Evolutionary conservation across 2,329 filamentous ascomycete species (phyloP), one percentile per base, ranked within the genome.

Genomic region (Colletotrichum costaricense): DNA sequence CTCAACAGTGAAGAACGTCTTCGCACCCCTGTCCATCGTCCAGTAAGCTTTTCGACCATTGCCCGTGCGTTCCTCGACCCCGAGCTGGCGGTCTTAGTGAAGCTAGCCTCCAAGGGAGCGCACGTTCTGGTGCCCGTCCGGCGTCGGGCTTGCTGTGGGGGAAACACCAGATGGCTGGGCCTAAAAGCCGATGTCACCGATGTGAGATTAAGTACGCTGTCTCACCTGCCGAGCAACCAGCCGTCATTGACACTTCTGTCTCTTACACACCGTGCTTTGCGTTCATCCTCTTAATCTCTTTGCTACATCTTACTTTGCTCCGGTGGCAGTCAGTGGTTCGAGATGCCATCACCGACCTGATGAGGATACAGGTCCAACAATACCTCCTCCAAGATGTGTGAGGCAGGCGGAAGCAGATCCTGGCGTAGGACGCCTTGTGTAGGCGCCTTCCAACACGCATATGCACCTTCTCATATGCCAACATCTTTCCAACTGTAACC

Each of bases 121-220:
- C 67, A 73, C 71, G 71, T 73, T 58, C 71, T 73, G 67, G 71
- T 49, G 71, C 38, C 33, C 38, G 24, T 59, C 67, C 67, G 71
- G 60, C 71, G 33, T 59, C 67, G 71, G 71, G 60, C 71, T 66
- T 65, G 16, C 38, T 73, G 67, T 73, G 67, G 71, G 69, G 67
- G 33, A 35, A 70, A 52, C 66, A 38, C 69, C 66, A 72, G 59
- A 60, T 42, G 59, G 58, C 65, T 69, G 65, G 59, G 60, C 67
- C 22, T 19, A 42, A 42, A 16, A 56, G n/a, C 62, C 30, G 28
- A 16, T 52, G 62, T 64, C 42, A 64, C 62, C 22, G 28, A 16
- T 35, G 62, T 64, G 62, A 55, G 30, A 59, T 59, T 67, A 58
- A 22, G 22, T 56, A 19, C 52, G 35, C 22, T 16, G 52, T 65